phyloP scores from a whole-genome alignment of 2,329 filamentous ascomycete genomes.

The Colletotrichum salicis region DNA sequence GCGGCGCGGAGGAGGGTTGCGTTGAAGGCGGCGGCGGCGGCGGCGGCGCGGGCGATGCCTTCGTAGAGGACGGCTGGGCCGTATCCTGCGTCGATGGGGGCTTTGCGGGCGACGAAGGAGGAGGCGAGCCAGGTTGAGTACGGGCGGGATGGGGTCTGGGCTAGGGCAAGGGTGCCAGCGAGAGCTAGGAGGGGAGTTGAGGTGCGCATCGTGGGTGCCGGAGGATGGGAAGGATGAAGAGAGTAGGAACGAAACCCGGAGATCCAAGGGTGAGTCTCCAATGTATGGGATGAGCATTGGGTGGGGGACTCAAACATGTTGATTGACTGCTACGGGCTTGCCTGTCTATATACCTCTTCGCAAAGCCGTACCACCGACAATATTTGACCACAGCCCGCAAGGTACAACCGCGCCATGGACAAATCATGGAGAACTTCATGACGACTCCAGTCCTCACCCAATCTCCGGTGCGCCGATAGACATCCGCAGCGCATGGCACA shows the following conservation, averaged over 20 bases:
- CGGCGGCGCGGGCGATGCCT: conserved; percentile 24
- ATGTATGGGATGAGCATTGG: neutral
- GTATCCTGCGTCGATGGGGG: conserved; percentile 15
- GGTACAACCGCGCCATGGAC: neutral
- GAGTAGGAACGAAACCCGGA: neutral
- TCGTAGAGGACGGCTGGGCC: conserved; percentile 28
- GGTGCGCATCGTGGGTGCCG: neutral
- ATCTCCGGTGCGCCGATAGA: neutral
- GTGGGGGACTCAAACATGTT: neutral
- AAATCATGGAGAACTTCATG: neutral
- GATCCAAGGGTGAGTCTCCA: too few relatives aligned
- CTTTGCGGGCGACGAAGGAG: conserved; percentile 20
- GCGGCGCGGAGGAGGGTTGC: conserved; percentile 11
- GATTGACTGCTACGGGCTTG: neutral
- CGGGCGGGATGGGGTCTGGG: neutral
- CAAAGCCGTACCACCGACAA: too few relatives aligned
- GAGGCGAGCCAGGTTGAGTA: conserved; percentile 30
- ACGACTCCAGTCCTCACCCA: neutral
- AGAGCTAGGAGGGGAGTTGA: neutral
- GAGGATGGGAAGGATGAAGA: neutral
- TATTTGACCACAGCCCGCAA: neutral
- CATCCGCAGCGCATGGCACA: neutral
- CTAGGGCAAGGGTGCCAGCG: neutral
- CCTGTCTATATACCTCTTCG: neutral
- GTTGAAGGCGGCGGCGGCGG: conserved; percentile 1